Evolutionary conservation across 352 stramenopile species (phyloP).

Genomic region (Phytophthora cryptogea): DNA sequence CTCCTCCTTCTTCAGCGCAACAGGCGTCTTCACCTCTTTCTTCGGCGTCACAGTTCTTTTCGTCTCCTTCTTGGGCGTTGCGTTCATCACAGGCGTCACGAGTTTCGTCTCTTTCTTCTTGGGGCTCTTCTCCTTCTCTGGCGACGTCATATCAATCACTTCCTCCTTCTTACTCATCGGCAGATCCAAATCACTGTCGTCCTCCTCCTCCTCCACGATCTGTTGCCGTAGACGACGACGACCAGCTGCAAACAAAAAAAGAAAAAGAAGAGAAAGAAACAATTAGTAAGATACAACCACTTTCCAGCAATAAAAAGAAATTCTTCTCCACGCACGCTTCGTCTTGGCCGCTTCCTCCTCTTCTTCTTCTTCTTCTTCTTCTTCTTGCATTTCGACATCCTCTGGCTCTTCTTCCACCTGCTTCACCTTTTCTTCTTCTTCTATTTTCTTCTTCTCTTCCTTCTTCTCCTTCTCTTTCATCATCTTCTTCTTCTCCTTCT

Average conservation of each 20-base stretch:
- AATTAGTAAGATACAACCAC: background rate
- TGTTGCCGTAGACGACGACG: conserved; percentile 67
- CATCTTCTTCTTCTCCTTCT: conserved; percentile 7
- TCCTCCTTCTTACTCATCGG: conserved; percentile 31
- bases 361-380: conserved; percentile 35
- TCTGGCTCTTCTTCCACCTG: conserved; percentile 32
- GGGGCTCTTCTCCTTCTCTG: conserved; percentile 22
- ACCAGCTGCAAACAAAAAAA: conserved; percentile 37
- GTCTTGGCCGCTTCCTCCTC: conserved; percentile 29
- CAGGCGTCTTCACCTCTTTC: background rate
- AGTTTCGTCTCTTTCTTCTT: conserved; percentile 29
- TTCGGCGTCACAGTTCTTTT: conserved; percentile 5
- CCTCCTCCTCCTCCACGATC: conserved; percentile 60
- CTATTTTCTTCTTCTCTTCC: conserved; percentile 12
- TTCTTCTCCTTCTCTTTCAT: conserved; percentile 7
- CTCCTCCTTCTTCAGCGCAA: conserved; percentile 1
- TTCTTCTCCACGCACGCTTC: conserved; percentile 39
- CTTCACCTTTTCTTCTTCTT: conserved; percentile 15
- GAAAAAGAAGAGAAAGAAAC: conserved; percentile 2
- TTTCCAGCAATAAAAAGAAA: background rate
- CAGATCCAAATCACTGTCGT: conserved; percentile 51
- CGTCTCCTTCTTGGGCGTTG: conserved; percentile 7
- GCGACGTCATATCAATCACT: conserved; percentile 45
- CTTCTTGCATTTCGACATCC: conserved; percentile 31
- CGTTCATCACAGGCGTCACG: conserved; percentile 15